Evolutionary conservation across 2,329 filamentous ascomycete genomes (phyloP), one percentile per base, ranked within the genome.

Genomic region (Cladophialophora yegresii): DNA sequence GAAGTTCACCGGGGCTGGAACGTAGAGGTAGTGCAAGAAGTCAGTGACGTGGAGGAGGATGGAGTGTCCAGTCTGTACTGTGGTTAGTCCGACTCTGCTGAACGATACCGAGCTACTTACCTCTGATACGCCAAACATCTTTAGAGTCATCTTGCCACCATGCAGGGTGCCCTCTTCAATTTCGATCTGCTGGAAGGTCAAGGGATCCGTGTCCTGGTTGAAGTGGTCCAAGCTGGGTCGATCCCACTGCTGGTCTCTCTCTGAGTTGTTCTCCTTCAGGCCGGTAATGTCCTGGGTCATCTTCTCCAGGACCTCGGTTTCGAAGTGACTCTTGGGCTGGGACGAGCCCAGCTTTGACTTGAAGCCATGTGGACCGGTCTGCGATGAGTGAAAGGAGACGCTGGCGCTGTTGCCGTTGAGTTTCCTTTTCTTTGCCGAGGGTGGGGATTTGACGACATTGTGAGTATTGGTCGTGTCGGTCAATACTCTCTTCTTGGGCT

Each of bases 111-210:
- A 50, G 43, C 47, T 26, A 70, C 75, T 62, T 77, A 87, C 87
- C 81, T 90, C 87, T 36, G 92, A 96, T 3, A 98, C 92, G 72
- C 95, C 95, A 78, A 98, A 99, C 22, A 99, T 84, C 80, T 95
- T 96, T 63, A 99, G 86, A 0, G 91, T 89, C 0, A 91, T 82
- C 73, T 83, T 88, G 22, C 91, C 91, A 55, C 90, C 90, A 74
- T 89, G 81, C 1, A 97, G 77, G 3, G 87, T 90, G 22, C 95
- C 93, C 76, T 99, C 93, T 74, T 98, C 93, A 0, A 87, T 89
- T 73, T 99, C 96, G 71, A 99, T 99, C 73, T 96, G 90, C 79
- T 99, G 95, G 74, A 99, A 98, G 69, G 85, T 87, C n/a, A 99
- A 81, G 69, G 80, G 88, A 69, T 95, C 87, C 40, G 79, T 86